Base-by-base conservation (phyloP, 176 grass and related monocot genomes). In the Phyllostachys edulis region DNA sequence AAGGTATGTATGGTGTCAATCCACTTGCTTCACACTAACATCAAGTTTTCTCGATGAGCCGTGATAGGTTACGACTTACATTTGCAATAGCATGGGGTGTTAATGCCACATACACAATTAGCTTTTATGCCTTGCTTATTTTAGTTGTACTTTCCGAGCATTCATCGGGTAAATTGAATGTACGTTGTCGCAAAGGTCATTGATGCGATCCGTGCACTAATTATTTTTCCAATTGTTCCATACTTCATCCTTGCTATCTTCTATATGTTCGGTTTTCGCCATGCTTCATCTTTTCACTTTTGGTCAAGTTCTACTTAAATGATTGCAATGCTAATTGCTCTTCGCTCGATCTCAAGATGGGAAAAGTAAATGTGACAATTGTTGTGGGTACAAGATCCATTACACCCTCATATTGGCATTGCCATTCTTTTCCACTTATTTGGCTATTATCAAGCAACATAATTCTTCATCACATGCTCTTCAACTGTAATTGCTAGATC, bases 111-210 rank as follows among this genome's bases (percentile, higher is more conserved):
- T n/a, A n/a, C n/a, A n/a, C n/a, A n/a, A n/a, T n/a, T n/a, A n/a
- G n/a, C n/a, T n/a, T n/a, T n/a, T n/a, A n/a, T n/a, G n/a, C n/a
- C n/a, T n/a, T n/a, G n/a, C n/a, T n/a, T n/a, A n/a, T n/a, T n/a
- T n/a, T n/a, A n/a, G n/a, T n/a, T n/a, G n/a, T n/a, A n/a, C n/a
- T n/a, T n/a, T n/a, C n/a, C n/a, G n/a, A n/a, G n/a, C n/a, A n/a
- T n/a, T n/a, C n/a, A n/a, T n/a, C n/a, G n/a, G n/a, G n/a, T n/a
- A n/a, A n/a, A n/a, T n/a, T n/a, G n/a, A n/a, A n/a, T n/a, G n/a
- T n/a, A n/a, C n/a, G n/a, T 98, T 75, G 96, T 92, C 63, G 92
- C 96, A 26, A 98, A 98, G 80, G 96, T 98, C 52, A 98, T 98
- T 68, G 92, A 92, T 59, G 96, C 95, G 87, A 92, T 98, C 49